Percentiles rank a stretch among this genome's conserved stretches.
Evolutionary conservation across 2,329 filamentous ascomycete genomes (phyloP).

Genomic region (Tolypocladium tundrense): DNA sequence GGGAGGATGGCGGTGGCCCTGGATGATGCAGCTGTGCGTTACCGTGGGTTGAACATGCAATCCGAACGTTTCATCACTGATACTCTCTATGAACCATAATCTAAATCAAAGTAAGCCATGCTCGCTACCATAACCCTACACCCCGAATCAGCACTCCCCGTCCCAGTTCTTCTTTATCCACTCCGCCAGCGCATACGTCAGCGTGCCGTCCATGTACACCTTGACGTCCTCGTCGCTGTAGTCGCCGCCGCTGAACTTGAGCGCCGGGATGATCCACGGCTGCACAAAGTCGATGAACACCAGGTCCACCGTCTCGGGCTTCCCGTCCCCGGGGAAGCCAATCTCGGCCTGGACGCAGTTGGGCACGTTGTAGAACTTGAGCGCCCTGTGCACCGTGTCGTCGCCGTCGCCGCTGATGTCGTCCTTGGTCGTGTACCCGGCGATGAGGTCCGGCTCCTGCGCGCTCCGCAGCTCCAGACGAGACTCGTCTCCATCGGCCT

Average conservation of each 20-base stretch:
- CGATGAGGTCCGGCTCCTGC: conserved; percentile 29
- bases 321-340: conserved; percentile 43
- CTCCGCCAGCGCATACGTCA: conserved; percentile 43
- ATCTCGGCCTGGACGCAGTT: conserved; percentile 71
- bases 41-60: no score
- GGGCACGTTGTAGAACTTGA: conserved; percentile 68
- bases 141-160: conserved; percentile 26
- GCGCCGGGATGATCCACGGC: conserved; percentile 66
- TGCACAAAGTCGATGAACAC: conserved; percentile 90
- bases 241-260: conserved; percentile 49
- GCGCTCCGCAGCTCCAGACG: conserved; percentile 21
- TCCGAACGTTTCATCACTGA: no score
- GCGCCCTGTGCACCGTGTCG: conserved; percentile 70
- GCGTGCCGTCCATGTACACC: conserved; percentile 41
- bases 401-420: conserved; percentile 78
- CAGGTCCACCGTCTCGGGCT: conserved; percentile 69
- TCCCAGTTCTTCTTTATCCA: conserved; percentile 54
- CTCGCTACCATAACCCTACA: not conserved
- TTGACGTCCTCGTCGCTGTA: conserved; percentile 38
- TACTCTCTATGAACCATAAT: no score
- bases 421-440: conserved; percentile 82
- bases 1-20: no score
- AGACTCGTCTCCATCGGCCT: conserved; percentile 9
- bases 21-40: no score
- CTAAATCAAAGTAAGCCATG: not conserved